Evolutionary conservation across 352 stramenopile species (phyloP), one percentile per base, ranked within the genome.

Genomic region (Aphanomyces cochlioides): DNA sequence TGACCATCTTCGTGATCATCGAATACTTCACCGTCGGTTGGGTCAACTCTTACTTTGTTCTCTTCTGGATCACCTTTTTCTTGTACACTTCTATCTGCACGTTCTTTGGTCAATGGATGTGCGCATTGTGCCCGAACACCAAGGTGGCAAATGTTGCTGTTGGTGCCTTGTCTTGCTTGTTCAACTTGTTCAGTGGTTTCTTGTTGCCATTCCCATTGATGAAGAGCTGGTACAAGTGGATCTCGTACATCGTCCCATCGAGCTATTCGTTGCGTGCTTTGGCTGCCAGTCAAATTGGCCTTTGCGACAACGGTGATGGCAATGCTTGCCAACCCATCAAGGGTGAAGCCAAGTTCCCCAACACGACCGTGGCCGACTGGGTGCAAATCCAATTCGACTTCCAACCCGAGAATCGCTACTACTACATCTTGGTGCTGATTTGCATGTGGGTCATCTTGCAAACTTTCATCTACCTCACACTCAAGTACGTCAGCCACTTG

Each of bases 61-160:
- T 84, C 53, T 89, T 87, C 65, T 64, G 54, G 64, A 73, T 84
- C 36, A 67, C 80, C 10, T 84, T 84, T 64, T 88, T 78, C 81
- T 56, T 87, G 7, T 89, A 87, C 76, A 87, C 81, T 5, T 86
- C 82, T 17, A 74, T 72, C 0, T 89, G 82, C 53, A 89, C 82
- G 56, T 89, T 86, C 59, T 66, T 87, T 8, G 83, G 84, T 1
- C 84, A 91, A 69, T 91, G 82, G 80, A 91, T 91, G 84, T 79
- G 81, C 19, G 83, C 77, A 21, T 67, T 90, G 65, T 88, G 77
- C 74, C 83, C 83, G 6, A 90, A 89, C 69, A 73, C 80, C 57
- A 91, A 91, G 79, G 84, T 91, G 61, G 84, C 82, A 19, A 91
- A 89, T 61, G 84, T 91, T 4, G 84, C 84, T 4, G 81, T 91